Conservation (phyloP, 306 rosid species). For the Glycine tomentella region DNA sequence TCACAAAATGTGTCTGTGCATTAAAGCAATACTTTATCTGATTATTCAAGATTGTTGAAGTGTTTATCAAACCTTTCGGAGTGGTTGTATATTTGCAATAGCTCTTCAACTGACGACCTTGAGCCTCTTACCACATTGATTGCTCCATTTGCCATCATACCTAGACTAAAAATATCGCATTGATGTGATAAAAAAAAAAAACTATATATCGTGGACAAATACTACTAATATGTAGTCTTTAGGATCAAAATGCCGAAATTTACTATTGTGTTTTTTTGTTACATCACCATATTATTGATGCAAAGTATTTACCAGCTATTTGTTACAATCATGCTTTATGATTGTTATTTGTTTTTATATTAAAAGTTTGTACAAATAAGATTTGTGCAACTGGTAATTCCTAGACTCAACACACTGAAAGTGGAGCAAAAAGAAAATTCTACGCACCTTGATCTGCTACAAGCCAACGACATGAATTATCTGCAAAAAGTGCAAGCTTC, state of each 20-base stretch:
- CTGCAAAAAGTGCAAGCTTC: constrained; percentile 87
- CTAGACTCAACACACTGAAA: constrained; percentile 10
- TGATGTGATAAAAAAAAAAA: constrained; percentile 35
- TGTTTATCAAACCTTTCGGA: constrained; percentile 76
- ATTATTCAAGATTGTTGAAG: neutral
- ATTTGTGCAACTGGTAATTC: constrained; percentile 36
- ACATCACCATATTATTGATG: neutral
- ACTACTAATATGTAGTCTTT: neutral
- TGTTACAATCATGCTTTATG: neutral
- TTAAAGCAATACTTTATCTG: neutral
- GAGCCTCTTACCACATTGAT: constrained; percentile 96
- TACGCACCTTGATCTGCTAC: constrained; percentile 89
- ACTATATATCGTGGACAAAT: neutral
- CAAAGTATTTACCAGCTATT: neutral
- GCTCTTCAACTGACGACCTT: constrained; percentile 87
- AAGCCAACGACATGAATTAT: constrained; percentile 94
- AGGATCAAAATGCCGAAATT: constrained; percentile 1
- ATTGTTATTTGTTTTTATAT: neutral
- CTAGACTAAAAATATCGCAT: constrained; percentile 59
- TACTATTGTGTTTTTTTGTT: too few relatives aligned
- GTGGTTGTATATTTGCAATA: constrained; percentile 83
- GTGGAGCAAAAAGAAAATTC: neutral
- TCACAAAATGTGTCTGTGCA: constrained; percentile 7
- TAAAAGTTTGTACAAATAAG: neutral
- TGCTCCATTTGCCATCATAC: constrained; percentile 95